phyloP scores from a whole-genome alignment of 371 early-diverging fungal genomes.

The Circinella umbellata region DNA sequence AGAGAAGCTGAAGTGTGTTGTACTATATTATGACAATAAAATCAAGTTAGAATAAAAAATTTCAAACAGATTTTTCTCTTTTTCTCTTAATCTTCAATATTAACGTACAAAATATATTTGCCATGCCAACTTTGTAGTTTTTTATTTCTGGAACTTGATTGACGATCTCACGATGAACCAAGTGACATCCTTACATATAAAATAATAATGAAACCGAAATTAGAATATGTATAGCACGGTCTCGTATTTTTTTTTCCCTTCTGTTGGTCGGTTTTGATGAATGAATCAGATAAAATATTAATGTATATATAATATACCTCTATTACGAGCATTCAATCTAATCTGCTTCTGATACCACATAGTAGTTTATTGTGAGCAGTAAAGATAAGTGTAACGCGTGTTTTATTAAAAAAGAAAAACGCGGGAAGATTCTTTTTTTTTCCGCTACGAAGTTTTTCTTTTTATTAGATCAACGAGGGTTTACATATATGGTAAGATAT shows the following conservation, averaged over 20 bases:
- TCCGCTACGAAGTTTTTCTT: too few species aligned
- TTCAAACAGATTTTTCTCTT: background rate
- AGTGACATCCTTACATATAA: conserved; percentile 68
- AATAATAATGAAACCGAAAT: too few species aligned
- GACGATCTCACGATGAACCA: conserved; percentile 77
- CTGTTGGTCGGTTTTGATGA: too few species aligned
- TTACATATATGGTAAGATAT: too few species aligned
- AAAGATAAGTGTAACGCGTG: too few species aligned
- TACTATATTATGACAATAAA: conserved; percentile 45
- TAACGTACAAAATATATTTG: conserved; percentile 81
- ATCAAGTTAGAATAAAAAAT: background rate
- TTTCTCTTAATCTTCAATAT: background rate
- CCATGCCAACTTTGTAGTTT: conserved; percentile 79
- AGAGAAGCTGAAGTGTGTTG: conserved; percentile 92
- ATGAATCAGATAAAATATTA: too few species aligned
- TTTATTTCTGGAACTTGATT: conserved; percentile 68
- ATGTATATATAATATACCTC: conserved; percentile 13
- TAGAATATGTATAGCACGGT: too few species aligned
- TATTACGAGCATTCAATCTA: conserved; percentile 17
- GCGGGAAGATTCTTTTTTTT: too few species aligned
- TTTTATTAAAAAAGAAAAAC: too few species aligned
- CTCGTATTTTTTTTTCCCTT: too few species aligned
- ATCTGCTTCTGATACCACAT: conserved; percentile 35
- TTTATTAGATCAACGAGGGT: too few species aligned
- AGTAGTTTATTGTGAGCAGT: background rate